Conservation (phyloP, 2,329 filamentous ascomycete genomes). For the Monosporascus cannonballus region DNA sequence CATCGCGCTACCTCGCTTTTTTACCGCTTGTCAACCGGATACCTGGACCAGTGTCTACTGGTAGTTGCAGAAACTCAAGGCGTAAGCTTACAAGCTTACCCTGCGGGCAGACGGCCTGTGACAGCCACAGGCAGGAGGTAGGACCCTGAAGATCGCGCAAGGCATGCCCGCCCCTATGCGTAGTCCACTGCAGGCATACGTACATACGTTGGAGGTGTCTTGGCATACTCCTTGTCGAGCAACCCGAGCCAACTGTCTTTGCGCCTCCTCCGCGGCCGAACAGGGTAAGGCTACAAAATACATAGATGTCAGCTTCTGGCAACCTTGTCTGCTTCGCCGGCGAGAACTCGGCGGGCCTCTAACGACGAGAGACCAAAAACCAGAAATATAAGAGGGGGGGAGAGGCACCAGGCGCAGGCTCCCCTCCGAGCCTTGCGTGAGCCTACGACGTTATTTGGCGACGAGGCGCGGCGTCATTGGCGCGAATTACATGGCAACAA, state of each 20-base stretch:
- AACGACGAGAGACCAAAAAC: background rate
- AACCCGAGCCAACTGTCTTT: no score
- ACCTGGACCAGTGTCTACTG: no score
- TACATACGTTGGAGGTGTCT: constrained; percentile 17
- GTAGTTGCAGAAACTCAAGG: background rate
- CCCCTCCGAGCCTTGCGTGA: background rate
- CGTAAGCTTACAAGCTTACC: background rate
- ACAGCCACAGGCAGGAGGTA: constrained; percentile 3
- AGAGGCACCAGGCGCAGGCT: background rate
- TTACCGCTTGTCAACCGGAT: no score
- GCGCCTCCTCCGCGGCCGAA: no score
- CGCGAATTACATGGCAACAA: background rate
- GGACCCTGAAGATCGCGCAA: constrained; percentile 23
- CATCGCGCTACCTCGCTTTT: background rate
- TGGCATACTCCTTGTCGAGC: constrained; percentile 2
- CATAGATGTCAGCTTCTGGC: no score
- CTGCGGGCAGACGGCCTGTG: background rate
- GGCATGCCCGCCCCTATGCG: constrained; percentile 9
- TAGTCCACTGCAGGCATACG: background rate
- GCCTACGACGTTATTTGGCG: background rate
- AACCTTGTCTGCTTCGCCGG: no score
- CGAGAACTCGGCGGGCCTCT: no score
- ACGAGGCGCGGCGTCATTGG: background rate
- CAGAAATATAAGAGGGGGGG: background rate
- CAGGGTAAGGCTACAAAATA: no score